These are phyloP conservation scores for Candida smagusa DNA, from an alignment of 1,139 yeast genomes.

Conservation along the genomic window DNA sequence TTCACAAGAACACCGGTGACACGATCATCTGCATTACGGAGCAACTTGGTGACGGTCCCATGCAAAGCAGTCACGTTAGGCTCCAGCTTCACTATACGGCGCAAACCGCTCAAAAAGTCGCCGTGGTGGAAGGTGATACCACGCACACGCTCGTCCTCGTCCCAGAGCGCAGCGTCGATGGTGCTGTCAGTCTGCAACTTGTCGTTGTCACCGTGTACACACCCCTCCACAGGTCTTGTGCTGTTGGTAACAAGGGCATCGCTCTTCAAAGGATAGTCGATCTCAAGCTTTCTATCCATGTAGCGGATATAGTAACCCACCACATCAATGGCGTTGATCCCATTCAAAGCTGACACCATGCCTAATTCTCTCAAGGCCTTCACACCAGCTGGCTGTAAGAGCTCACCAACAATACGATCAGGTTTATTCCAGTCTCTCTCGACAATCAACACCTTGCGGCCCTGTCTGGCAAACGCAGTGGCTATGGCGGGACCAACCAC, in stretches of 20 bases:
- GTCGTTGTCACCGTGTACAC: slow-evolving; percentile 55
- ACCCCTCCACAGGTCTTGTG: slow-evolving; percentile 49
- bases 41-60: slow-evolving; percentile 71
- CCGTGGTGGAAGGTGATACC: slow-evolving; percentile 96
- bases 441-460: slow-evolving; percentile 67
- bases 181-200: slow-evolving; percentile 51
- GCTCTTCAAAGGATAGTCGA: slow-evolving; percentile 73
- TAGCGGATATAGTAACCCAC: slow-evolving; percentile 80
- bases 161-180: slow-evolving; percentile 50
- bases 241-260: slow-evolving; percentile 40
- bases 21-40: slow-evolving; percentile 48
- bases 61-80: slow-evolving; percentile 72
- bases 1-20: slow-evolving; percentile 68
- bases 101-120: slow-evolving; percentile 70
- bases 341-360: slow-evolving; percentile 72
- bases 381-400: slow-evolving; percentile 93
- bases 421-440: slow-evolving; percentile 93
- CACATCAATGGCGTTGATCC: slow-evolving; percentile 75
- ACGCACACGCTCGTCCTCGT: slow-evolving; percentile 56
- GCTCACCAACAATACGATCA: slow-evolving; percentile 94
- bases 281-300: slow-evolving; percentile 49
- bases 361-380: slow-evolving; percentile 80
- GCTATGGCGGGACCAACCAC: slow-evolving; percentile 95
- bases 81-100: slow-evolving; percentile 67
- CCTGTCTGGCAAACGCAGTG: slow-evolving; percentile 85